A percentile compares a stretch with the other conserved stretches of the same genome.
Evolutionary conservation across 2,329 filamentous ascomycete genomes (phyloP).

Genomic region (Paracoccidioides brasiliensis): DNA sequence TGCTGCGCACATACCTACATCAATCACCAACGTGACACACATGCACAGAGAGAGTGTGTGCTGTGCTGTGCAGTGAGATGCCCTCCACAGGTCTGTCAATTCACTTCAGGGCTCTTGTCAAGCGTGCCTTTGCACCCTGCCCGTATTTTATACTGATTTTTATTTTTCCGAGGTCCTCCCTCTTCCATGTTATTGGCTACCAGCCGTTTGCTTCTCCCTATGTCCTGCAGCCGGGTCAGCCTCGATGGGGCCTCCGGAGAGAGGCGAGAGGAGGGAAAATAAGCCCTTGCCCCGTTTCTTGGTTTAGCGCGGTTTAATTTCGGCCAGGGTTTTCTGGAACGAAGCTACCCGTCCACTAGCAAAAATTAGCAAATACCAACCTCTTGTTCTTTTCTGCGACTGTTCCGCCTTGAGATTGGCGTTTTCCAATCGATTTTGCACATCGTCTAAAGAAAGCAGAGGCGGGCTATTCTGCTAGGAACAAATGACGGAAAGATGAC

Average conservation of each 20-base stretch:
- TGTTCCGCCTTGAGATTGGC: not conserved
- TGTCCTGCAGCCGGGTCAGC: not conserved
- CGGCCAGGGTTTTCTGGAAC: not conserved
- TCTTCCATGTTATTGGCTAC: not conserved
- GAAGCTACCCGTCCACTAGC: not conserved
- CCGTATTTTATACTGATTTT: not conserved
- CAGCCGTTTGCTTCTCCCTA: not conserved
- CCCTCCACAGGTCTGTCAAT: no score
- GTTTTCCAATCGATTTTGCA: not conserved
- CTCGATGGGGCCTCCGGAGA: no score
- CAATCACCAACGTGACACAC: no score
- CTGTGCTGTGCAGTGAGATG: no score
- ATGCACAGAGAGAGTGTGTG: no score
- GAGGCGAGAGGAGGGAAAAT: no score
- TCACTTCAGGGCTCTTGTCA: no score
- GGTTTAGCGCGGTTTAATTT: not conserved
- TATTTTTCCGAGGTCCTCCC: not conserved
- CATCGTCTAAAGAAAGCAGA: not conserved
- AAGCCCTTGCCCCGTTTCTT: not conserved
- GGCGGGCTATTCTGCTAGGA: not conserved
- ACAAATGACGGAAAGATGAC: no score
- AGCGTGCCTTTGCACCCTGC: not conserved
- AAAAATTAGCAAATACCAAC: no score
- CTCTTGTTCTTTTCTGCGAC: not conserved
- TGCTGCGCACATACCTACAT: no score